Conservation (phyloP, 75 land plant species). For the Pseudotsuga menziesii region DNA sequence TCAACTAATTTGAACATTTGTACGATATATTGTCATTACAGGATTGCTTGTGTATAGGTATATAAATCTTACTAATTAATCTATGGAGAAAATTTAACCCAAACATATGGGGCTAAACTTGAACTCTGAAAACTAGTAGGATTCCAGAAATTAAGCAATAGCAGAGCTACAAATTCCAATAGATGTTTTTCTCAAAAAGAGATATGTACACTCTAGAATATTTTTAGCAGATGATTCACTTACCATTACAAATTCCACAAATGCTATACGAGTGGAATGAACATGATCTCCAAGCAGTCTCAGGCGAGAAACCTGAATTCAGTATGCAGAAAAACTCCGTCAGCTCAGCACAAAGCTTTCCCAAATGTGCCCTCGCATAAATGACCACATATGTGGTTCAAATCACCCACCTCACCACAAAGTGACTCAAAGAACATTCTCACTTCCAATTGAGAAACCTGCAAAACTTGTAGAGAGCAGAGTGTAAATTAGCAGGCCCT, state of each 20-base stretch:
- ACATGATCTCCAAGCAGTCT: conserved; percentile 68
- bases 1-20: too few species aligned
- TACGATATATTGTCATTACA: too few species aligned
- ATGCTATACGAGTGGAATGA: conserved; percentile 77
- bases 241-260: conserved; percentile 73
- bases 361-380: not conserved
- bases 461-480: conserved; percentile 1
- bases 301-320: conserved; percentile 63
- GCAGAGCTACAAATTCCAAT: too few species aligned
- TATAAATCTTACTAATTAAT: too few species aligned
- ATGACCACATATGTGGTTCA: not conserved
- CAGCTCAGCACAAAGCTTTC: not conserved
- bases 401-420: conserved; percentile 65
- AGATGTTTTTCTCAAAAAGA: too few species aligned
- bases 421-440: conserved; percentile 66
- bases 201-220: too few species aligned
- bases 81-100: too few species aligned
- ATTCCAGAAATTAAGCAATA: too few species aligned
- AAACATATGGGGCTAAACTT: too few species aligned
- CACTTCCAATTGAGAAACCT: conserved; percentile 80
- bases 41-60: too few species aligned
- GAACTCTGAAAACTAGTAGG: too few species aligned
- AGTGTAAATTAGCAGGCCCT: not conserved
- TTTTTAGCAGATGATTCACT: conserved; percentile 3
- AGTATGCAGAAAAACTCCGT: conserved; percentile 4